Conservation (phyloP, 1,284 basidiomycete genomes). For the Termitomyces sp. region DNA sequence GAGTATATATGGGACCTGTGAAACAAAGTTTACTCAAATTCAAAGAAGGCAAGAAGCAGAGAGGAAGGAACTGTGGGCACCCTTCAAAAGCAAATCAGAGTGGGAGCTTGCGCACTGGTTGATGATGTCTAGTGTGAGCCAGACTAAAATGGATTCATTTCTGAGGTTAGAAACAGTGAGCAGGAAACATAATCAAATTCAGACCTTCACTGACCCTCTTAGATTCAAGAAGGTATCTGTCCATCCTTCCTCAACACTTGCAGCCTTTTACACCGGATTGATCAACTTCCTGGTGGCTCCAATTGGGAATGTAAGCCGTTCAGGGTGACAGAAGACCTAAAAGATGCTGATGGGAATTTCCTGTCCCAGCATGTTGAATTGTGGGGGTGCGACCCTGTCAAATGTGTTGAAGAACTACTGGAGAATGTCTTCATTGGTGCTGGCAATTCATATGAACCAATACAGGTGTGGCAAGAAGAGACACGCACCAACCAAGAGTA, state of each 20-base stretch:
- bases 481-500: not conserved
- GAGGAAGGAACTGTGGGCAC: conserved; percentile 2
- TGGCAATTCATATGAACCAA: not conserved
- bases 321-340: conserved; percentile 1
- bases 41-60: not conserved
- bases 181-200: not conserved
- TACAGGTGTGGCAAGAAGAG: too few relatives aligned
- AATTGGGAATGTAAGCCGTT: conserved; percentile 11
- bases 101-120: conserved; percentile 10
- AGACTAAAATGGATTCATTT: conserved; percentile 8
- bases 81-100: conserved; percentile 2
- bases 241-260: conserved; percentile 12
- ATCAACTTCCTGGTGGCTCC: conserved; percentile 11
- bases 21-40: not conserved
- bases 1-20: conserved; percentile 2
- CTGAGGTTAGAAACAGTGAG: conserved; percentile 4
- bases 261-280: conserved; percentile 7
- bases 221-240: conserved; percentile 8
- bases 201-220: too few relatives aligned
- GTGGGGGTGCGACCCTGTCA: not conserved
- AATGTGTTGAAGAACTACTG: conserved; percentile 3
- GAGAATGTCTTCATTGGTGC: not conserved
- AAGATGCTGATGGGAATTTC: conserved; percentile 1
- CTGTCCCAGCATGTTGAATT: conserved; percentile 7
- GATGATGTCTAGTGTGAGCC: conserved; percentile 8